phyloP scores from a whole-genome alignment of 2,329 filamentous ascomycete genomes.

The Aspergillus neotritici region DNA sequence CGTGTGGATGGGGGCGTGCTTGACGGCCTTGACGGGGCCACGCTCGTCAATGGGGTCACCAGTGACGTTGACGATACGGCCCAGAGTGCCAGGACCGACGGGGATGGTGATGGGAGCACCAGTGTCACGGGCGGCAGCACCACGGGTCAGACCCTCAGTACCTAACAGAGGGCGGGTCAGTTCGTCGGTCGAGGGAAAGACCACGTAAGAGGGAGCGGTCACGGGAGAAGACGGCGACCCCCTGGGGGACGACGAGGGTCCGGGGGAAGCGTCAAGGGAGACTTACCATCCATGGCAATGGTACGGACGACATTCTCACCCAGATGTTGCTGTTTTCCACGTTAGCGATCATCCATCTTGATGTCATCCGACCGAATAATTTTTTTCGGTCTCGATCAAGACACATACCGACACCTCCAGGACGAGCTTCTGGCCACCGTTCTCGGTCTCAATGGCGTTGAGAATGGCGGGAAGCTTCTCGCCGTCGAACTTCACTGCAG shows the following conservation, averaged over 20 bases:
- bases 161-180: slow-evolving; percentile 47
- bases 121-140: slow-evolving; percentile 76
- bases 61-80: slow-evolving; percentile 99
- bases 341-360: slow-evolving; percentile 19
- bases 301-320: slow-evolving; percentile 98
- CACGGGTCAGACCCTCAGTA: slow-evolving; percentile 99
- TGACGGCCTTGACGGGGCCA: slow-evolving; percentile 91
- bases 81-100: slow-evolving; percentile 86
- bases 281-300: slow-evolving; percentile 99
- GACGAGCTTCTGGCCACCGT: slow-evolving; percentile 89
- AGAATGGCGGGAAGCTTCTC: slow-evolving; percentile 94
- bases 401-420: slow-evolving; percentile 88
- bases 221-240: not conserved
- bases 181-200: slow-evolving; percentile 10
- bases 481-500: slow-evolving; percentile 88
- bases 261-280: slow-evolving; percentile 6
- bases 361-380: slow-evolving; percentile 11
- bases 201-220: slow-evolving; percentile 5
- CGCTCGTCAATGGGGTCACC: slow-evolving; percentile 99
- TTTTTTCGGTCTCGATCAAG: slow-evolving; percentile 1
- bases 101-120: slow-evolving; percentile 94
- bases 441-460: slow-evolving; percentile 88
- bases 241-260: not conserved
- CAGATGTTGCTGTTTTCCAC: slow-evolving; percentile 77
- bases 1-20: slow-evolving; percentile 85